phyloP scores from a whole-genome alignment of 2,329 filamentous ascomycete genomes.

The Beauveria rudraprayagi region DNA sequence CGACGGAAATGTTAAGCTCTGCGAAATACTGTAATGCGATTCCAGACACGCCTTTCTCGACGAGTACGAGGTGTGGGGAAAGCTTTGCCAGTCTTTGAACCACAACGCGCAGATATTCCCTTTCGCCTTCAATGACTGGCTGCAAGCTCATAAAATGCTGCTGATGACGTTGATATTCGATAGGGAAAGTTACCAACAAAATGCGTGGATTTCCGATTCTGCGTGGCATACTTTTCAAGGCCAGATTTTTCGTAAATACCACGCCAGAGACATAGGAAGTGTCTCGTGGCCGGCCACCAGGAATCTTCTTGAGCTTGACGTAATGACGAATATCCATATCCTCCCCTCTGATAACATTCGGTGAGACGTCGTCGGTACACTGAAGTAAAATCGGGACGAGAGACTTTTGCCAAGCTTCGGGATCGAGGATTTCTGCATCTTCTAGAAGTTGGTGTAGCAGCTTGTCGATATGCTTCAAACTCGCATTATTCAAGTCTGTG shows the following conservation, averaged over 20 bases:
- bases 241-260: slow-evolving; percentile 95
- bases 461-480: slow-evolving; percentile 78
- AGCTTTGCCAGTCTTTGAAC: slow-evolving; percentile 86
- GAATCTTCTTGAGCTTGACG: slow-evolving; percentile 94
- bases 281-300: slow-evolving; percentile 80
- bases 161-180: slow-evolving; percentile 86
- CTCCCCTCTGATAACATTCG: slow-evolving; percentile 82
- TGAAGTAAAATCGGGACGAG: slow-evolving; percentile 82
- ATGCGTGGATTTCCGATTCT: slow-evolving; percentile 79
- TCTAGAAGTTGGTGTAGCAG: slow-evolving; percentile 75
- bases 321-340: slow-evolving; percentile 97
- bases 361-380: slow-evolving; percentile 90
- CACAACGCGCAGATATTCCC: slow-evolving; percentile 84
- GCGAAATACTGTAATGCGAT: slow-evolving; percentile 82
- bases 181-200: slow-evolving; percentile 85
- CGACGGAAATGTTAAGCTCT: slow-evolving; percentile 83
- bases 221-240: slow-evolving; percentile 90
- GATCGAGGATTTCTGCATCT: slow-evolving; percentile 66
- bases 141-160: slow-evolving; percentile 96
- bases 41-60: slow-evolving; percentile 87
- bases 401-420: slow-evolving; percentile 78
- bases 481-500: slow-evolving; percentile 81
- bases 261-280: slow-evolving; percentile 95
- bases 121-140: slow-evolving; percentile 92
- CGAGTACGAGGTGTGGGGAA: slow-evolving; percentile 77